Percentiles rank a stretch among this genome's conserved stretches.
Conservation (phyloP, 768 basidiomycete genomes). For the Boletales sp. region DNA sequence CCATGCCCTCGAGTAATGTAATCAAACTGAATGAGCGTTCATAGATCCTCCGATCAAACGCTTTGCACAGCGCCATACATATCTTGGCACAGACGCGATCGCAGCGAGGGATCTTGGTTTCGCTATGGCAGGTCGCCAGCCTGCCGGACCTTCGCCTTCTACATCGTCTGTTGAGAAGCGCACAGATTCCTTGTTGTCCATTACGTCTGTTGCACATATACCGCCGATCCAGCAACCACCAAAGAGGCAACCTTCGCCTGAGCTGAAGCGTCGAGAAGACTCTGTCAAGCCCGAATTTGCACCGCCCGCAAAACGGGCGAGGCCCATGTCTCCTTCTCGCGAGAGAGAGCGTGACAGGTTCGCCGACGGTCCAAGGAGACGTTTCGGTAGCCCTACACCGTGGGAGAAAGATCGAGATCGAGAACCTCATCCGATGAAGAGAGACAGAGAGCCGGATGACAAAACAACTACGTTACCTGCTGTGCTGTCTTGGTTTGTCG, state of each 20-base stretch:
- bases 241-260: conserved; percentile 33
- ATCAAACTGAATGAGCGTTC: background rate
- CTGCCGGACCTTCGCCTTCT: conserved; percentile 15
- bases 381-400: conserved; percentile 37
- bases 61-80: conserved; percentile 77
- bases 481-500: conserved; percentile 82
- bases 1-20: background rate
- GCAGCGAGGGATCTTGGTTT: conserved; percentile 87
- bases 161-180: conserved; percentile 29
- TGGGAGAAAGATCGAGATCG: conserved; percentile 48
- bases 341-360: conserved; percentile 49
- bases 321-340: conserved; percentile 45
- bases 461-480: conserved; percentile 47
- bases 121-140: conserved; percentile 42
- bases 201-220: conserved; percentile 27
- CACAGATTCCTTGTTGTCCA: conserved; percentile 34
- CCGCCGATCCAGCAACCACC: conserved; percentile 18
- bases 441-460: conserved; percentile 42
- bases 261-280: conserved; percentile 42
- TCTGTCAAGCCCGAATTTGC: conserved; percentile 35
- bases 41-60: conserved; percentile 88
- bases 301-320: conserved; percentile 41
- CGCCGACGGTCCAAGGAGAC: conserved; percentile 35
- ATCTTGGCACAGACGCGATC: conserved; percentile 81
- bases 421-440: conserved; percentile 36